Percentiles rank a stretch among this genome's conserved stretches.
These are phyloP conservation scores for Zelopaecilomyces penicillatus DNA, from an alignment of 2,329 filamentous ascomycete species.

Conservation along the genomic window DNA sequence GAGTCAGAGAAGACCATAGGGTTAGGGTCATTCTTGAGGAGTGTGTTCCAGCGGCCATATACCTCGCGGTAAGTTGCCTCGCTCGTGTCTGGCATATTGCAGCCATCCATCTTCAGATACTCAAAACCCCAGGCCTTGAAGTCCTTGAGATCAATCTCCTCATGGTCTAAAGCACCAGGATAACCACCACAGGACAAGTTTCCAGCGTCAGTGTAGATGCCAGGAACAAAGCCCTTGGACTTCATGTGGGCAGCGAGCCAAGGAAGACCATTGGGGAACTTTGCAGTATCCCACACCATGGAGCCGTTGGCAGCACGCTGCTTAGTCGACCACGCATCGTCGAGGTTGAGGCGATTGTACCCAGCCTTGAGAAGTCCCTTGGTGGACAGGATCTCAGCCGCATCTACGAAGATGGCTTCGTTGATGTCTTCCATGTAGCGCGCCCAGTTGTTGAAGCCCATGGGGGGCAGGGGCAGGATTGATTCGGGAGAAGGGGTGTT, in stretches of 20 bases:
- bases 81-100: constrained; percentile 22
- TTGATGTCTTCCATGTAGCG: constrained; percentile 39
- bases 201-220: constrained; percentile 37
- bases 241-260: constrained; percentile 32
- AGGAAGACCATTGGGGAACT: constrained; percentile 34
- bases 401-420: constrained; percentile 38
- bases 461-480: constrained; percentile 27
- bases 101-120: constrained; percentile 33
- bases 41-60: constrained; percentile 34
- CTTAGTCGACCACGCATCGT: constrained; percentile 36
- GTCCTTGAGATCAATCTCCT: constrained; percentile 32
- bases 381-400: constrained; percentile 35
- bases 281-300: constrained; percentile 31
- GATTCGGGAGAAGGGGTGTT: background rate
- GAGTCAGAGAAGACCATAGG: constrained; percentile 37
- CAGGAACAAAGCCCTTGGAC: constrained; percentile 31
- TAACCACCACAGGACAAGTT: constrained; percentile 35
- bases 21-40: constrained; percentile 25
- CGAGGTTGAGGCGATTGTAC: constrained; percentile 31
- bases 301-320: constrained; percentile 26
- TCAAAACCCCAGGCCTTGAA: constrained; percentile 30
- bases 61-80: constrained; percentile 19
- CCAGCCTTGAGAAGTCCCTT: constrained; percentile 29
- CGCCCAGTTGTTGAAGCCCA: constrained; percentile 46
- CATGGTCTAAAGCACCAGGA: constrained; percentile 31